Percentiles rank a stretch among this genome's conserved stretches.
phyloP scores from a whole-genome alignment of 1,139 yeast species.

The Oligophagozyma castellii region DNA sequence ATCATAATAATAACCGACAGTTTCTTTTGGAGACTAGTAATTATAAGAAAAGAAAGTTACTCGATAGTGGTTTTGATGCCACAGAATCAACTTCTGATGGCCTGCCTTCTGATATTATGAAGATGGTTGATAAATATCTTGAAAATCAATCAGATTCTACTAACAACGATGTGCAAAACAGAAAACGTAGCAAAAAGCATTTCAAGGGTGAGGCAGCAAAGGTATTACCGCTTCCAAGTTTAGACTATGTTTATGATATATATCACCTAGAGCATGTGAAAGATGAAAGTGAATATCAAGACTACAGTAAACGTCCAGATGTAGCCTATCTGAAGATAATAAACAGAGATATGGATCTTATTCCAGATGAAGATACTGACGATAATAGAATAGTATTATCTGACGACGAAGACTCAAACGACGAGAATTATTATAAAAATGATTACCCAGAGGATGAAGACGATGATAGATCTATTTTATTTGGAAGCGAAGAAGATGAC shows the following conservation, averaged over 20 bases:
- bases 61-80: slow-evolving; percentile 1
- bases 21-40: slow-evolving; percentile 19
- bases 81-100: slow-evolving; percentile 7
- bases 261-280: slow-evolving; percentile 48
- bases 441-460: slow-evolving; percentile 94
- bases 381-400: slow-evolving; percentile 26
- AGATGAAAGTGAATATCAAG: slow-evolving; percentile 32
- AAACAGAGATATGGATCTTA: slow-evolving; percentile 46
- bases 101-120: slow-evolving; percentile 48
- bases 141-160: slow-evolving; percentile 18
- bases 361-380: slow-evolving; percentile 37
- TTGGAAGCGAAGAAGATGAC: slow-evolving; percentile 27
- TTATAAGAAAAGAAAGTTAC: slow-evolving; percentile 8
- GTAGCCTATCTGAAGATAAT: slow-evolving; percentile 56
- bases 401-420: slow-evolving; percentile 72
- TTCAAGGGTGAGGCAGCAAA: slow-evolving; percentile 9
- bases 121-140: slow-evolving; percentile 52
- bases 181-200: slow-evolving; percentile 19
- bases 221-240: slow-evolving; percentile 24
- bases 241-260: slow-evolving; percentile 83
- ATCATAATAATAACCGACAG: slow-evolving; percentile 14
- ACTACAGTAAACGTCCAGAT: slow-evolving; percentile 28
- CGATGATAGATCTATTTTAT: slow-evolving; percentile 30
- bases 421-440: slow-evolving; percentile 82
- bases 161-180: slow-evolving; percentile 5